Evolutionary conservation across 2,329 filamentous ascomycete species (phyloP), one percentile per base, ranked within the genome.

Genomic region (Trichoderma guizhouense): DNA sequence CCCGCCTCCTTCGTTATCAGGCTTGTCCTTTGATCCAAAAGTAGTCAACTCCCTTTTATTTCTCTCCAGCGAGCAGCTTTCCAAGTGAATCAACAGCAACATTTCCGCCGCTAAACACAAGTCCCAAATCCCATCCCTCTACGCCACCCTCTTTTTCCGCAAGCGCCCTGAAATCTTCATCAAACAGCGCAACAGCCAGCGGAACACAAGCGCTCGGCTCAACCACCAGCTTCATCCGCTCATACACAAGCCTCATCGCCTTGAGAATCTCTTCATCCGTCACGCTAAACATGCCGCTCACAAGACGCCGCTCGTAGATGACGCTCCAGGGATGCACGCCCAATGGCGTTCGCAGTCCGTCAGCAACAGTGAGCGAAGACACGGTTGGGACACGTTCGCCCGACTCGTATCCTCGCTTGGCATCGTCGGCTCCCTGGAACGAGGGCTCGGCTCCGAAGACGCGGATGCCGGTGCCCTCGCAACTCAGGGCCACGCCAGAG

Each of bases 401-500:
- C 0, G 86, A 79, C 67, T 87, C 87, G 36, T 95, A 86, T 0
- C 93, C 93, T 2, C 93, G 85, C 73, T 90, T 87, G 47, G 88
- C 92, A 82, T 98, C 95, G 82, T 98, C 94, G 1, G 90, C 95
- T 63, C 94, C 95, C 78, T 97, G 83, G 78, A 92, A 93, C 26
- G 84, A 87, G 0, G 96, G 95, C 83, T 98, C 96, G 0, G 94
- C 91, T 24, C 94, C 95, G 81, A 96, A 98, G 1, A 98, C 94
- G 1, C 82, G 82, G 66, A 92, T 92, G 0, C 89, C 88, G 0
- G 92, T 95, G 26, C 89, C 89, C 60, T 91, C 86, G 76, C 91
- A 90, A 74, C 91, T 92, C 4, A 95, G 90, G 11, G 95, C 94
- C 8, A 94, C 90, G 58, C 95, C 95, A 0, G 90, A 90, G 30